Base-by-base conservation (phyloP, 148 eudicot genomes). In the Spergularia marina region DNA sequence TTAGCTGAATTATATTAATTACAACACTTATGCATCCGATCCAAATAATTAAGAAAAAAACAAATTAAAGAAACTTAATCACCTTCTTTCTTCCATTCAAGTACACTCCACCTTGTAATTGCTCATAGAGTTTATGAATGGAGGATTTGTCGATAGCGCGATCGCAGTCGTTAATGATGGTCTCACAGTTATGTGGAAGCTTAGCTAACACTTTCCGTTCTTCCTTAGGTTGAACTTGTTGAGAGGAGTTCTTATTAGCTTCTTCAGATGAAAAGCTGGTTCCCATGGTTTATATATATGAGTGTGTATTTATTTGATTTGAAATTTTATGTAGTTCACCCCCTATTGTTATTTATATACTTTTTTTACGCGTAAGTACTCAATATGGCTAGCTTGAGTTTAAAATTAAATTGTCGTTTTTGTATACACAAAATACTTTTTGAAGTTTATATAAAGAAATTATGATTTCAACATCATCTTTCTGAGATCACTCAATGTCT, bases 31-130 rank as follows among this genome's bases (percentile, higher is more conserved):
- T 30, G 2, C 36, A 6, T 5, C 4, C 13, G 7, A 18, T 15
- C 54, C 4, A 47, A 39, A 18, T 7, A 74, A 7, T 34, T 16
- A 4, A 8, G 47, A 3, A 7, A 72, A 34, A 62, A 16, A 12
- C 10, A 34, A 34, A 59, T 12, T 25, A 20, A 17, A 40, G 6
- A 56, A 34, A 51, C 16, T 10, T 0, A 56, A 23, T 23, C 74
- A 74, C 91, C 91, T 79, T 85, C n/a, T 18, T 90, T 53, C 67
- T 81, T 21, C 85, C 82, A 81, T 88, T 82, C 76, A 86, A 78
- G 77, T 74, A 88, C 7, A 86, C 86, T 17, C 94, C 91, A 67
- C 74, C 58, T 34, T 78, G 12, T 54, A 90, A 82, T 66, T 82
- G 86, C 36, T 86, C 55, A 65, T 68, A 80, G 8, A 87, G 54